Conservation (phyloP, 1,284 basidiomycete species). For the Cutaneotrichosporon mucoides region DNA sequence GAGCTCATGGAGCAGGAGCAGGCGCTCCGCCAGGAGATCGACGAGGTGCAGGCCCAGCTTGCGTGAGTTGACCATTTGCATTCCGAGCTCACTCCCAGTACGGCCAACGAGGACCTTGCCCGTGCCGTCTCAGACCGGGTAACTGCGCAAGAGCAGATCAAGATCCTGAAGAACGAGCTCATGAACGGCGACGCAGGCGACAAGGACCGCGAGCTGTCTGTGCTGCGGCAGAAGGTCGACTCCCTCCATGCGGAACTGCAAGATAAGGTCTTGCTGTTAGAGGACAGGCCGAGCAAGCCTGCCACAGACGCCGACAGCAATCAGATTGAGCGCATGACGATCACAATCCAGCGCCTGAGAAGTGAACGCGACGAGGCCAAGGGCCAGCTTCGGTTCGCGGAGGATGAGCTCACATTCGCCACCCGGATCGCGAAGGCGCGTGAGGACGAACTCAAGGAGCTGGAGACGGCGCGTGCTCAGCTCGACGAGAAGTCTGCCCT, state of each 20-base stretch:
- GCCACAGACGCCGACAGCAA: background rate
- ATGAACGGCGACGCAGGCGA: background rate
- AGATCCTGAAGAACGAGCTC: background rate
- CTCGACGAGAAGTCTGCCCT: background rate
- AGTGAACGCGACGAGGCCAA: conserved; percentile 14
- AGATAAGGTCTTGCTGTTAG: background rate
- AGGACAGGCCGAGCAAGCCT: background rate
- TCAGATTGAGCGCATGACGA: conserved; percentile 8
- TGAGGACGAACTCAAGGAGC: background rate
- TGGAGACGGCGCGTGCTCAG: background rate
- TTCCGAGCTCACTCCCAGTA: background rate
- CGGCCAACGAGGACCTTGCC: background rate
- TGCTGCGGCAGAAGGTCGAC: conserved; percentile 7
- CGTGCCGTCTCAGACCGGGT: background rate
- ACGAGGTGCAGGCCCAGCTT: background rate
- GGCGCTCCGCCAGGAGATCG: background rate
- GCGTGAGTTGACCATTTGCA: background rate
- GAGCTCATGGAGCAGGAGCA: conserved; percentile 2
- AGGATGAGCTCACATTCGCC: conserved; percentile 11
- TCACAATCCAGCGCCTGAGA: conserved; percentile 16
- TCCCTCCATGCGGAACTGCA: conserved; percentile 19
- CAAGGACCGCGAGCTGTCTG: background rate
- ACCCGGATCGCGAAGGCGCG: background rate
- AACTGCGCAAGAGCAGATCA: background rate
- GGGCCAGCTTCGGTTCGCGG: conserved; percentile 10